Base-by-base conservation (phyloP, 768 basidiomycete species). In the Lactarius akahatsu region DNA sequence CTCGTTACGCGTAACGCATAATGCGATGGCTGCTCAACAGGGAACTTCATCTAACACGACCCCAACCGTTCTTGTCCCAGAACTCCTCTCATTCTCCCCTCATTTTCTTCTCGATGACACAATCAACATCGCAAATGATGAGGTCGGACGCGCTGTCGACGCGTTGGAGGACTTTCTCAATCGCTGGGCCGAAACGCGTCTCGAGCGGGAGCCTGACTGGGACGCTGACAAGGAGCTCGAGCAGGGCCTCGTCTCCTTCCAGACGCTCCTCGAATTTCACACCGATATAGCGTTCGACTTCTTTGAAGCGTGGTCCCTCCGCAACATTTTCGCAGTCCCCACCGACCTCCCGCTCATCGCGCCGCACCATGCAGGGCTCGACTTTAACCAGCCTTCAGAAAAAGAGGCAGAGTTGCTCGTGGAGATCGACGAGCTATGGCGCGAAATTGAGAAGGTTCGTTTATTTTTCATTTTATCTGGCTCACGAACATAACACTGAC, bases 271-370 rank as follows among this genome's bases (percentile, higher is more conserved):
- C 16, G 92, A 95, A 73, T 86, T 86, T 62, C 94, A 95, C 70
- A 88, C 91, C 54, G 94, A 97, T 73, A 83, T 92, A 55, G 94
- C 94, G 0, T 92, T 96, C 66, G 94, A 97, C 75, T 91, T 89
- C 73, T 92, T 97, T 71, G 94, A 94, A 77, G 88, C 87, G 0
- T 96, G 94, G 94, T 88, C 86, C 13, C 75, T 94, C 72, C 80
- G 93, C 50, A 97, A 96, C 76, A 90, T 94, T 64, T 96, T 96
- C 72, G 84, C 86, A 60, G 82, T 94, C 18, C 85, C 88, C 0
- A 80, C 83, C 3, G 86, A 87, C 66, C 72, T 92, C 40, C 87
- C 87, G 0, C 78, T 93, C 38, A 86, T 93, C 16, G 81, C 87
- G 4, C 90, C 90, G 3, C 91, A 92, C 72, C 94, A 96, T 64